Base-by-base conservation (phyloP, 306 rosid genomes). In the Lathyrus oleraceus region DNA sequence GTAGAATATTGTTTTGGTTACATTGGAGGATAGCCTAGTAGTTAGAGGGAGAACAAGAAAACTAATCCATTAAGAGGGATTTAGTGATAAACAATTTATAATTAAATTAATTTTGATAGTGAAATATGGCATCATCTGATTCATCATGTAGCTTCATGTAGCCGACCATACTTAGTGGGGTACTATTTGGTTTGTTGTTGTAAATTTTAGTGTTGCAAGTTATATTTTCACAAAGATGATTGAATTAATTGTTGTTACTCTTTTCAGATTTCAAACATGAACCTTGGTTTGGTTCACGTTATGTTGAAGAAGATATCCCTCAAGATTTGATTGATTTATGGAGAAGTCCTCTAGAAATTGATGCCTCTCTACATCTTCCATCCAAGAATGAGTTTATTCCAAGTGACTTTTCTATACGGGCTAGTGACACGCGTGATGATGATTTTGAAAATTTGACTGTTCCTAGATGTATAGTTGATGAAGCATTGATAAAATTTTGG, bases 241-340 rank as follows among this genome's bases (percentile, higher is more conserved):
- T 66, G 62, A 67, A 80, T 57, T 56, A 61, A 15, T 44, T 77
- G 38, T 72, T 62, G 49, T 74, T 23, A 39, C 35, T 72, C 71
- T 57, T 69, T 81, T 51, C 95, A 94, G 98, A 74, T 79, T 74
- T 72, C 68, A 85, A 85, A 45, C 38, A 66, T 39, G 98, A 94
- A 76, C 96, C 98, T 59, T 94, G 98, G 98, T 94, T 88, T 88
- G 96, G 95, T 45, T 88, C 98, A 59, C 86, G 44, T 59, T 90
- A 85, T 69, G 49, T 71, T 48, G 97, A 81, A 79, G 94, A 88
- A 72, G 95, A 94, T 77, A 79, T 94, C 79, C 69, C 91, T 62
- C 78, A 84, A 72, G 53, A 82, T 69, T 79, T 91, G 85, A 78
- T 91, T 77, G 86, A 89, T 58, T 68, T 87, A 35, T 94, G 99